Percentiles rank a stretch among this genome's conserved stretches.
Evolutionary conservation across 495 filamentous ascomycete species (phyloP).

Genomic region (Daldinia grandis): DNA sequence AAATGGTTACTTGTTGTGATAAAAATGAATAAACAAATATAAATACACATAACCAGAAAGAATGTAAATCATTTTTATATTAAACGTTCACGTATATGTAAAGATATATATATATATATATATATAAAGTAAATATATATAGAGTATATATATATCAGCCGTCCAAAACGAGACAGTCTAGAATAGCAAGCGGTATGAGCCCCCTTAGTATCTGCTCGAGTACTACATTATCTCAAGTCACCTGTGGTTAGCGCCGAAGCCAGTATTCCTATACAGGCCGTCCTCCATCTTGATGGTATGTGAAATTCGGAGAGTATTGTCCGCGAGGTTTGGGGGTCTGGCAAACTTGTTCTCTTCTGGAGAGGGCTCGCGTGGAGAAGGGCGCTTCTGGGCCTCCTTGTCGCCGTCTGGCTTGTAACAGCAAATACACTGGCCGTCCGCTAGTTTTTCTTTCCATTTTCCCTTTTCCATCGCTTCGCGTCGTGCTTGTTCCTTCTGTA

Average conservation of each 20-base stretch:
- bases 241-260: background rate
- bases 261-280: background rate
- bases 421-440: conserved; percentile 33
- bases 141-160: background rate
- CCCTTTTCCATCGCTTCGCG: conserved; percentile 19
- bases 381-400: conserved; percentile 17
- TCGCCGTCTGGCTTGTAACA: conserved; percentile 38
- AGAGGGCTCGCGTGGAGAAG: background rate
- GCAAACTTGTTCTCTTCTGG: background rate
- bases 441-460: conserved; percentile 27
- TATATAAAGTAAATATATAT: too few relatives aligned
- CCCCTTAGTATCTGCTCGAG: background rate
- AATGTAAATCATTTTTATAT: too few relatives aligned
- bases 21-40: too few relatives aligned
- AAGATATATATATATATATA: too few relatives aligned
- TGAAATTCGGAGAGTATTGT: background rate
- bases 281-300: background rate
- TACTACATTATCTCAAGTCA: background rate
- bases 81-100: too few relatives aligned
- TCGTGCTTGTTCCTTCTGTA: conserved; percentile 17
- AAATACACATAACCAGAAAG: too few relatives aligned
- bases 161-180: background rate
- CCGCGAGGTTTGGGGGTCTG: background rate
- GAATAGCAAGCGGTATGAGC: background rate
- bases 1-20: too few relatives aligned